phyloP scores from a whole-genome alignment of 176 grass and related monocot genomes.

The Hyparrhenia diplandra region DNA sequence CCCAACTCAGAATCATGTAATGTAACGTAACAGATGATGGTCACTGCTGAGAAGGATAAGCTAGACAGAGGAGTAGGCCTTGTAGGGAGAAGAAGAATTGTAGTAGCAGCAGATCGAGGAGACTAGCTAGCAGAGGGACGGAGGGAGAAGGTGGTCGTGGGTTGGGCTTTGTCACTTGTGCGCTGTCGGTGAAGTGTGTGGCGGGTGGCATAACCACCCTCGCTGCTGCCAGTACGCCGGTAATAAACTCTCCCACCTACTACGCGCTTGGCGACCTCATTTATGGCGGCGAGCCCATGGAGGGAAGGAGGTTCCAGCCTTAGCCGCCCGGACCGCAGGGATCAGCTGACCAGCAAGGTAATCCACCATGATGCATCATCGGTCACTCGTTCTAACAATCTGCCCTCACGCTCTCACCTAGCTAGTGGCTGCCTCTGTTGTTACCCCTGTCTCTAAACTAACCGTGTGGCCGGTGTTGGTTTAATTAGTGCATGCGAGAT shows the following conservation, averaged over 20 bases:
- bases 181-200: conserved; percentile 62
- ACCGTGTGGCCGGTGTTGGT: background rate
- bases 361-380: background rate
- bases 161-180: background rate
- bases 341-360: background rate
- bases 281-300: conserved; percentile 32
- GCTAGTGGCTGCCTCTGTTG: too few relatives aligned
- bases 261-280: conserved; percentile 52
- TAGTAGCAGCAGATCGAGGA: too few relatives aligned
- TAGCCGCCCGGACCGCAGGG: background rate
- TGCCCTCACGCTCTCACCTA: conserved; percentile 12
- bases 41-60: too few relatives aligned
- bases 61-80: background rate
- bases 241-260: conserved; percentile 85
- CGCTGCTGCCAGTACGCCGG: conserved; percentile 40
- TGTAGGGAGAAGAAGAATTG: background rate
- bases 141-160: too few relatives aligned
- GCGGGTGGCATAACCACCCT: conserved; percentile 40
- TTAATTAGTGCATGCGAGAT: too few relatives aligned
- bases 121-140: background rate
- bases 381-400: conserved; percentile 1
- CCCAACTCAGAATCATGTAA: too few relatives aligned
- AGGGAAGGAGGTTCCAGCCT: background rate
- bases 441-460: background rate
- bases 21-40: too few relatives aligned